Evolutionary conservation across 2,329 filamentous ascomycete species (phyloP), one percentile per base, ranked within the genome.

Genomic region (Aspergillus sergii): DNA sequence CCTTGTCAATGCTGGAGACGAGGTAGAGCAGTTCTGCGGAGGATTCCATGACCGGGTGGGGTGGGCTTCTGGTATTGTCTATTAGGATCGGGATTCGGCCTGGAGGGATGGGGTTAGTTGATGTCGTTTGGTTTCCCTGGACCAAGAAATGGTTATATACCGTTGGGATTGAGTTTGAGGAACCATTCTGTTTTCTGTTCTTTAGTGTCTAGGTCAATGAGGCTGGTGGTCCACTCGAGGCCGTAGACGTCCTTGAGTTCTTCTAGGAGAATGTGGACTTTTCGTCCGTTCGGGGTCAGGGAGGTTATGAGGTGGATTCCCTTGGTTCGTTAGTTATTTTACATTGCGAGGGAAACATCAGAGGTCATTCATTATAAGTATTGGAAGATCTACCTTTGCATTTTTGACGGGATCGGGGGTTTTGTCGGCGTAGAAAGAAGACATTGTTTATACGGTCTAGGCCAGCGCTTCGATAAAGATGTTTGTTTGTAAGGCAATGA

Each of bases 211-310:
- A 50, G 26, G 26, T 50, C 26, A 2, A 50, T 51, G 28, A 51
- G 26, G 3, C 26, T 51, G 14, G 26, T 51, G 32, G 46, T 51
- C 16, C 16, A 30, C 16, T 50, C 23, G 46, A 50, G 46, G 23
- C 48, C 11, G 41, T 51, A 58, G 11, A 19, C 8, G 1, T 46
- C 58, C 21, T 36, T 36, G 4, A 59, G 58, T 21, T 59, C 58
- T 54, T 59, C 58, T 9, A 54, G 48, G n/a, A 43, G 23, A n/a
- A 59, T 54, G 19, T 59, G 36, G 19, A 30, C 58, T 59, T 59
- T 59, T 45, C 36, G 36, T 28, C 58, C 48, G 23, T 59, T 54
- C 26, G 48, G 58, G n/a, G 48, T 59, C 14, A 34, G 28, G 34
- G 58, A 19, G 23, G 48, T 45, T 28, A 59, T 53, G 7, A 59